A percentile compares a stretch with the other conserved stretches of the same genome.
These are phyloP conservation scores for Lunasporangiospora selenospora DNA, from an alignment of 192 early-diverging fungal genomes.

Conservation along the genomic window DNA sequence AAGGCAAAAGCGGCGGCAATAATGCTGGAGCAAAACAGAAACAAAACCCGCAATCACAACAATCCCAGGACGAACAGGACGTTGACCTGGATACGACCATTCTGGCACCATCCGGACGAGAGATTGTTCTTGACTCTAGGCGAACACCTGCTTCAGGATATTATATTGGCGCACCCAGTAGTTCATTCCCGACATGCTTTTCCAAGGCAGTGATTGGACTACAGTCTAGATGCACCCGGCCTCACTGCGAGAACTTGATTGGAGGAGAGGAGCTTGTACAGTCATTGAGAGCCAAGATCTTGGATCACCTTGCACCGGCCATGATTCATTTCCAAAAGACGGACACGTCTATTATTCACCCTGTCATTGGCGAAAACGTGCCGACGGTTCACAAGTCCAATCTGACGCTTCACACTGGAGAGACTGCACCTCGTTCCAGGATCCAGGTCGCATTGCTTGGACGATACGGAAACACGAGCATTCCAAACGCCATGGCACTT, in stretches of 20 bases:
- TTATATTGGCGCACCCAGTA: constrained; percentile 26
- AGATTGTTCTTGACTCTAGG: constrained; percentile 18
- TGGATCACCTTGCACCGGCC: constrained; percentile 8
- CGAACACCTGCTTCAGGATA: constrained; percentile 4
- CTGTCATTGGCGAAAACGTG: constrained; percentile 8
- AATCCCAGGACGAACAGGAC: constrained; percentile 5
- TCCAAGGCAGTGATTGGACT: constrained; percentile 35
- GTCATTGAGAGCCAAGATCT: constrained; percentile 13
- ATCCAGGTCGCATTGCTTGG: constrained; percentile 38
- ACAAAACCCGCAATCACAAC: constrained; percentile 5
- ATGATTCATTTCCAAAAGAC: constrained; percentile 35
- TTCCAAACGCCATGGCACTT: constrained; percentile 29
- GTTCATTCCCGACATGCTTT: constrained; percentile 37
- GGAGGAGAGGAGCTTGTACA: constrained; percentile 26
- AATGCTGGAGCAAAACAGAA: constrained; percentile 12
- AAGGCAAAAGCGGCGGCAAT: no score
- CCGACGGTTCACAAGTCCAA: constrained; percentile 8
- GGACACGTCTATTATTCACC: constrained; percentile 34
- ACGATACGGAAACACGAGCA: constrained; percentile 44
- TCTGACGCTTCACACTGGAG: constrained; percentile 15
- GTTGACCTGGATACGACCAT: constrained; percentile 18
- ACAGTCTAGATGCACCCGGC: constrained; percentile 38
- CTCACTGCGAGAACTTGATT: constrained; percentile 36
- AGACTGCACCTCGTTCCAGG: constrained; percentile 26
- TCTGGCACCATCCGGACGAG: constrained; percentile 25